Conservation (phyloP, 1,284 basidiomycete genomes). For the Lentinula novae-zelandiae region DNA sequence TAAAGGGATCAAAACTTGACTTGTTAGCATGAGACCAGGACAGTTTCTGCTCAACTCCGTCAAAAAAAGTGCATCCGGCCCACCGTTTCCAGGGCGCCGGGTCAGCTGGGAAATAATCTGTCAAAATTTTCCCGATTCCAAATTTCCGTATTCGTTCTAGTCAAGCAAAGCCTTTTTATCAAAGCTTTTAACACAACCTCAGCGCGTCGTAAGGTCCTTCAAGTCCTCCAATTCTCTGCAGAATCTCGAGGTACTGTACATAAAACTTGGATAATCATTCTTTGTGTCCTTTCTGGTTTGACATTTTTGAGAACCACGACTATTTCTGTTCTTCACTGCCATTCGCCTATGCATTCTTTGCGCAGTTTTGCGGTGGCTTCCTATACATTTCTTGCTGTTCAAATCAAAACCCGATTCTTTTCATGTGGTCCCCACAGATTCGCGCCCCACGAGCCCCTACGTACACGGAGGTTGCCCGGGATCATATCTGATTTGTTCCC, state of each 20-base stretch:
- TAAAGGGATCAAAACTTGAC: conserved; percentile 18
- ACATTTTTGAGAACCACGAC: background rate
- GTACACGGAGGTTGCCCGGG: background rate
- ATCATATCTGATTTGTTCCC: background rate
- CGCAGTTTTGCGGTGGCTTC: background rate
- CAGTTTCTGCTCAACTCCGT: conserved; percentile 8
- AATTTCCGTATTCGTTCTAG: background rate
- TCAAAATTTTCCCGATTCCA: background rate
- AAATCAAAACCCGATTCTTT: background rate
- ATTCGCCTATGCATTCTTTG: background rate
- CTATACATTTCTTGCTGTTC: background rate
- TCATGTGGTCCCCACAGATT: background rate
- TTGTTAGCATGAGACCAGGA: conserved; percentile 10
- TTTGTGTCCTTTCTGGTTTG: background rate
- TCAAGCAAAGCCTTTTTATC: background rate
- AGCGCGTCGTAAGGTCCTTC: background rate
- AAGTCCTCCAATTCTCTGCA: too few species aligned
- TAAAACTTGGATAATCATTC: background rate
- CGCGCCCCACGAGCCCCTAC: background rate
- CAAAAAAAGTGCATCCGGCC: background rate
- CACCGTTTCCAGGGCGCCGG: conserved; percentile 2
- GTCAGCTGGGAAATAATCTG: conserved; percentile 1
- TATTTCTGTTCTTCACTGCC: conserved; percentile 5
- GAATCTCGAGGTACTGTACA: too few species aligned
- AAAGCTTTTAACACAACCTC: background rate